Evolutionary conservation across 352 stramenopile genomes (phyloP).

Genomic region (Lagenidium giganteum): DNA sequence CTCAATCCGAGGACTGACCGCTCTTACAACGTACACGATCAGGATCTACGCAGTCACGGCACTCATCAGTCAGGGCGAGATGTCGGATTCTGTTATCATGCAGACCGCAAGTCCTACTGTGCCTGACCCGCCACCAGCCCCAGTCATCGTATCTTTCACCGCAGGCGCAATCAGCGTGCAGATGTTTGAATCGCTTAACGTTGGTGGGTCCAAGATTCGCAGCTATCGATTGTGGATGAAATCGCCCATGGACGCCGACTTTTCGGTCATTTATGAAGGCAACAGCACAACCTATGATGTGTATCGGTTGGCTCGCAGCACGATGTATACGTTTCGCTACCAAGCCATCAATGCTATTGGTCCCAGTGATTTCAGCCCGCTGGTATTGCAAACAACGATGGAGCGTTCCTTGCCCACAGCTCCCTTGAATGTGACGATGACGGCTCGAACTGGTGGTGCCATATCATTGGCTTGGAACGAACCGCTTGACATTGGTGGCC

Average conservation of each 20-base stretch:
- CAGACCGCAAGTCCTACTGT: conserved; percentile 32
- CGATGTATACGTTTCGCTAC: conserved; percentile 41
- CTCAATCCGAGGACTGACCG: conserved; percentile 27
- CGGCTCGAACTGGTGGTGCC: conserved; percentile 30
- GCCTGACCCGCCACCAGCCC: conserved; percentile 28
- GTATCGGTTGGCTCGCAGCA: conserved; percentile 27
- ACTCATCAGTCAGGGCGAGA: conserved; percentile 18
- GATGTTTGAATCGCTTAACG: conserved; percentile 45
- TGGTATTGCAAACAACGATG: conserved; percentile 23
- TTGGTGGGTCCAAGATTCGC: conserved; percentile 37
- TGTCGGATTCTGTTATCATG: conserved; percentile 20
- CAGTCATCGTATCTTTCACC: conserved; percentile 24
- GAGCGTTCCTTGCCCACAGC: conserved; percentile 34
- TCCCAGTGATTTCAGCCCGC: conserved; percentile 25
- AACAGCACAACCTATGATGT: conserved; percentile 13
- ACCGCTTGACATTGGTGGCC: conserved; percentile 48
- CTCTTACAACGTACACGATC: conserved; percentile 35
- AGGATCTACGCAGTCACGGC: conserved; percentile 28
- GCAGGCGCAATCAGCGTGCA: conserved; percentile 46
- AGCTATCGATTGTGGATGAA: conserved; percentile 34
- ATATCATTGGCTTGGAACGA: conserved; percentile 37
- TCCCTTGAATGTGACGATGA: conserved; percentile 23
- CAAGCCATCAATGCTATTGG: conserved; percentile 42
- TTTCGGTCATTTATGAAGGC: conserved; percentile 25
- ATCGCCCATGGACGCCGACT: conserved; percentile 15